Percentiles rank a stretch among this genome's conserved stretches.
phyloP scores from a whole-genome alignment of 2,329 filamentous ascomycete genomes.

The Colletotrichum euphorbiae region DNA sequence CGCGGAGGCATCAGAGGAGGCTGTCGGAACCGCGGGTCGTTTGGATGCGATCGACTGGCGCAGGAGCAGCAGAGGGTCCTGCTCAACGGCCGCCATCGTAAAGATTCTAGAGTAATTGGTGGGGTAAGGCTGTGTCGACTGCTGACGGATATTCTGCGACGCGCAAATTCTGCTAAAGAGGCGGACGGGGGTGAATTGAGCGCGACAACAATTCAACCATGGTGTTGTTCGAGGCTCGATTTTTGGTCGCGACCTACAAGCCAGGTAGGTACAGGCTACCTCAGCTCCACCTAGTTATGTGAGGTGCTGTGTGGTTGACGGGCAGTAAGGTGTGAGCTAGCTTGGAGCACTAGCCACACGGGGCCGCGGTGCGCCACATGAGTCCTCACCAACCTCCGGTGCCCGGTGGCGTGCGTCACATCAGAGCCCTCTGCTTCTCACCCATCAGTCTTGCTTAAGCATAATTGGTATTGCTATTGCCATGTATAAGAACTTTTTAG shows the following conservation, averaged over 20 bases:
- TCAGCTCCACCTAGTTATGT: not conserved
- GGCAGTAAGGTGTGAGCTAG: not conserved
- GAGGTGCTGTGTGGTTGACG: too few species aligned
- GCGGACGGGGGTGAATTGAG: constrained; percentile 1
- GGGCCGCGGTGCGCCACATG: too few species aligned
- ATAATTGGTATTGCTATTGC: too few species aligned
- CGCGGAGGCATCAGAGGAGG: constrained; percentile 72
- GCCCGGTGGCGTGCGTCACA: too few species aligned
- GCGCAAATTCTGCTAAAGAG: not conserved
- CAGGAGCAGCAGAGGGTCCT: constrained; percentile 85
- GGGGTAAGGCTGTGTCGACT: not conserved
- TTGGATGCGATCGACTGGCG: constrained; percentile 83
- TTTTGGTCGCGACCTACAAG: constrained; percentile 31
- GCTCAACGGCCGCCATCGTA: constrained; percentile 69
- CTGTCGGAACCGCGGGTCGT: constrained; percentile 78
- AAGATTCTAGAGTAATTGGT: constrained; percentile 7
- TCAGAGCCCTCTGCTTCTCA: too few species aligned
- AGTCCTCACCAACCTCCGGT: too few species aligned
- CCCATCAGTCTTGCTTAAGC: too few species aligned
- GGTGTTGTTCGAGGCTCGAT: constrained; percentile 19
- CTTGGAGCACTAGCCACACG: constrained; percentile 10
- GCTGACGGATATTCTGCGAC: not conserved
- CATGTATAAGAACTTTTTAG: too few species aligned
- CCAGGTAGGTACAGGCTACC: not conserved
- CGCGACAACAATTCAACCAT: not conserved